Evolutionary conservation across 345 rosid genomes (phyloP).

Genomic region (Lepidium africanum): DNA sequence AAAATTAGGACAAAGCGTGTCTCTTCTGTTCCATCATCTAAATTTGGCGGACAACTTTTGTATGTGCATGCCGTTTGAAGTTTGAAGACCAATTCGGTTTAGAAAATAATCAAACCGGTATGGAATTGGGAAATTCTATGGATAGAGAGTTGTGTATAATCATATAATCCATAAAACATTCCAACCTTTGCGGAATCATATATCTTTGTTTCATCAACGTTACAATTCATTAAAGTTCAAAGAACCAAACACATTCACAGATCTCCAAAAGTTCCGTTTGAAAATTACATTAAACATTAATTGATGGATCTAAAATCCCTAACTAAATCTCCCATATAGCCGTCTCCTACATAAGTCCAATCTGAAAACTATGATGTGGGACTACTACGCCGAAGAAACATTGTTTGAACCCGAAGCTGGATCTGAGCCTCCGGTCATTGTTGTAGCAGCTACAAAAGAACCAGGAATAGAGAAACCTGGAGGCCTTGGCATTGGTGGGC

Average conservation of each 20-base stretch:
- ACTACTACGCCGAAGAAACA: conserved; percentile 17
- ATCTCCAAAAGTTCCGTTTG: conserved; percentile 7
- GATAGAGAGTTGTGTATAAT: neutral
- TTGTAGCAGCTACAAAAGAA: conserved; percentile 40
- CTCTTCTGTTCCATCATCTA: conserved; percentile 10
- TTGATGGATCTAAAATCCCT: conserved; percentile 21
- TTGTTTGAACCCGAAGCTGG: conserved; percentile 34
- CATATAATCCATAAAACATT: conserved; percentile 4
- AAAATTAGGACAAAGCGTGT: conserved; percentile 13
- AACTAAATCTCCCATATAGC: conserved; percentile 8
- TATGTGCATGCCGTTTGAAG: neutral
- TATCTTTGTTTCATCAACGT: conserved; percentile 6
- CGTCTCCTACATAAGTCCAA: conserved; percentile 16
- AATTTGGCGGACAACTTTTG: conserved; percentile 2
- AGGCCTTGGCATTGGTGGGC: conserved; percentile 68
- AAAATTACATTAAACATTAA: conserved; percentile 13
- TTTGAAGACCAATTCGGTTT: conserved; percentile 7
- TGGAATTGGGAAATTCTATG: neutral
- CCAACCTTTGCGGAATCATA: neutral
- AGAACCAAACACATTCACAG: conserved; percentile 17
- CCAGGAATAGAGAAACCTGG: conserved; percentile 41
- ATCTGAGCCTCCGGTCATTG: conserved; percentile 41
- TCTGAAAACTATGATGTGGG: conserved; percentile 5
- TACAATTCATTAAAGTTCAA: neutral
- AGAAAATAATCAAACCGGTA: neutral